Percentiles rank a stretch among this genome's conserved stretches.
Conservation (phyloP, 2,329 filamentous ascomycete species). For the Verticillium tricorpus region DNA sequence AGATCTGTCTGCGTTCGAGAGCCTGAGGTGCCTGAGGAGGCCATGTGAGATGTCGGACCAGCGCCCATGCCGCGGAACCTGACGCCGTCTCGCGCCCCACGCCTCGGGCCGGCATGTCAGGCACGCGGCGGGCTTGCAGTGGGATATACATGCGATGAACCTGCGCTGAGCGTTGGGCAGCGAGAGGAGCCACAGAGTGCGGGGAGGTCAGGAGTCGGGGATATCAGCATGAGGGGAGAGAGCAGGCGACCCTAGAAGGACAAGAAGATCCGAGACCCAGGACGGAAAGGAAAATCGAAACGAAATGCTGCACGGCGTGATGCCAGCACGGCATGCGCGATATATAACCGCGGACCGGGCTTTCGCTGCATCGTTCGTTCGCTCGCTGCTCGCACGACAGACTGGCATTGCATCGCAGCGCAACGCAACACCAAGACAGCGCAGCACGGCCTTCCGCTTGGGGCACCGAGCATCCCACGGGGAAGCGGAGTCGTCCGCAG, state of each 20-base stretch:
- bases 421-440: background rate
- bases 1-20: background rate
- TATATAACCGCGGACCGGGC: background rate
- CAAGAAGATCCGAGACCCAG: conserved; percentile 4
- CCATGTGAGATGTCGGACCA: background rate
- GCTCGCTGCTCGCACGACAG: background rate
- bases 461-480: background rate
- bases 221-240: background rate
- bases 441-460: background rate
- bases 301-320: background rate
- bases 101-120: background rate
- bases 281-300: background rate
- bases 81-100: background rate
- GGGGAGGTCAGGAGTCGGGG: background rate
- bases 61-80: background rate
- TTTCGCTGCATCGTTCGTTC: background rate
- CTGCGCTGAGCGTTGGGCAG: background rate
- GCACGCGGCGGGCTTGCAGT: background rate
- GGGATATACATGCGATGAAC: conserved; percentile 11
- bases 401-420: background rate
- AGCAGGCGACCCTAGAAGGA: conserved; percentile 1
- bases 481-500: background rate
- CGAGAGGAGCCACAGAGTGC: background rate
- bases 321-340: background rate
- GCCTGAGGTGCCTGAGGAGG: background rate